Evolutionary conservation across 2,329 filamentous ascomycete genomes (phyloP).

Genomic region (Dactylellina leptospora): DNA sequence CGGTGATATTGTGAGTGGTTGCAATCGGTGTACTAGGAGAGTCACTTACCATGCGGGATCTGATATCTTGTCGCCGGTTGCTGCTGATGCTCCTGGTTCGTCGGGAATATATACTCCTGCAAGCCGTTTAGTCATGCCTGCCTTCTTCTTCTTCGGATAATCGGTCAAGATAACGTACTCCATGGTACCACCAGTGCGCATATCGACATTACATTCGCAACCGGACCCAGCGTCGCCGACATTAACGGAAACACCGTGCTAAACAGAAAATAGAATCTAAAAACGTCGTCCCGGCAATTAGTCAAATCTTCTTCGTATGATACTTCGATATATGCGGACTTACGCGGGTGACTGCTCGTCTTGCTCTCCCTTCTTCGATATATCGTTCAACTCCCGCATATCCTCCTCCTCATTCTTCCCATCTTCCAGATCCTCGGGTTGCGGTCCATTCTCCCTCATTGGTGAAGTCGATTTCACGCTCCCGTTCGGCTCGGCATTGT

Average conservation of each 20-base stretch:
- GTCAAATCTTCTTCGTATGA: not conserved
- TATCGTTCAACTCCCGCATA: slow-evolving; percentile 28
- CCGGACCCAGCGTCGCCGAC: slow-evolving; percentile 82
- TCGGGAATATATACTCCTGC: slow-evolving; percentile 57
- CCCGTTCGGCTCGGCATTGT: no score
- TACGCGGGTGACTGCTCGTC: slow-evolving; percentile 45
- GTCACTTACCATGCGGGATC: slow-evolving; percentile 75
- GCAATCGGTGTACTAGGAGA: not conserved
- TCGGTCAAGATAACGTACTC: slow-evolving; percentile 65
- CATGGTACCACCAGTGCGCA: slow-evolving; percentile 83
- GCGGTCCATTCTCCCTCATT: slow-evolving; percentile 30
- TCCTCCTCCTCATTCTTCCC: slow-evolving; percentile 22
- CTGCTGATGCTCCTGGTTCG: slow-evolving; percentile 64
- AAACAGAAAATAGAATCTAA: slow-evolving; percentile 34
- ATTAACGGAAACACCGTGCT: slow-evolving; percentile 73
- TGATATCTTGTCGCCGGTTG: slow-evolving; percentile 66
- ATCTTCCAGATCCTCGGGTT: slow-evolving; percentile 15
- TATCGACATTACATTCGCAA: slow-evolving; percentile 88
- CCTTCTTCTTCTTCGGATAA: not conserved
- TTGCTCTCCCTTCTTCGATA: slow-evolving; percentile 16
- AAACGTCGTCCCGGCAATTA: not conserved
- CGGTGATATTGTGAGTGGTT: not conserved
- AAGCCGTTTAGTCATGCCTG: not conserved
- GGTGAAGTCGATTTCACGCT: slow-evolving; percentile 24
- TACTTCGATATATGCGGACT: not conserved